Conservation (phyloP, 1,139 yeast species). For the Geotrichum klebahnii region DNA sequence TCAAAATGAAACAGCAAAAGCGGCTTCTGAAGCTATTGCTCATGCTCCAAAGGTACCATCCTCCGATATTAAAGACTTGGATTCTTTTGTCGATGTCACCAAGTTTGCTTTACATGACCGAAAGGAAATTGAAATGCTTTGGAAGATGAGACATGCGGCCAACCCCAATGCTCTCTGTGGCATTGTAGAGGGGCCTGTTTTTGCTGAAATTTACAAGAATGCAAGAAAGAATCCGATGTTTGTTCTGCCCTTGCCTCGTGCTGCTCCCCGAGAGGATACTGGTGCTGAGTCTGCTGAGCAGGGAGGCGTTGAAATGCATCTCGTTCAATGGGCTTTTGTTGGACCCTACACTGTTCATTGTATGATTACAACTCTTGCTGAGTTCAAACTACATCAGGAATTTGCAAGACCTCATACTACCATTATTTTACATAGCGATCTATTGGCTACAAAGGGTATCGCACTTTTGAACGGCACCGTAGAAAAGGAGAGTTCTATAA, state of each 20-base stretch:
- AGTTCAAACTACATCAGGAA: constrained; percentile 84
- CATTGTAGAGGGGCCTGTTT: constrained; percentile 52
- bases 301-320: constrained; percentile 75
- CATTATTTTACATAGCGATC: constrained; percentile 78
- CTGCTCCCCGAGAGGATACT: constrained; percentile 34
- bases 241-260: constrained; percentile 44
- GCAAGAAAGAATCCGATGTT: constrained; percentile 71
- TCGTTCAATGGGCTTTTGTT: constrained; percentile 89
- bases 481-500: constrained; percentile 61
- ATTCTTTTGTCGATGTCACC: constrained; percentile 64
- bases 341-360: constrained; percentile 85
- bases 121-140: constrained; percentile 71
- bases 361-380: constrained; percentile 86
- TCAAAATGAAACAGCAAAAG: constrained; percentile 23
- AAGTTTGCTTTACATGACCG: constrained; percentile 52
- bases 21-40: constrained; percentile 19
- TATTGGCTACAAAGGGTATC: constrained; percentile 55
- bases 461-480: constrained; percentile 86
- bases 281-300: constrained; percentile 28
- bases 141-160: constrained; percentile 81
- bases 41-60: constrained; percentile 20
- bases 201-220: constrained; percentile 55
- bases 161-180: constrained; percentile 65
- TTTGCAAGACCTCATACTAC: constrained; percentile 95
- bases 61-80: constrained; percentile 61